A percentile compares a stretch with the other conserved stretches of the same genome.
phyloP scores from a whole-genome alignment of 2,329 filamentous ascomycete species.

The Gliomastix tumulicola region DNA sequence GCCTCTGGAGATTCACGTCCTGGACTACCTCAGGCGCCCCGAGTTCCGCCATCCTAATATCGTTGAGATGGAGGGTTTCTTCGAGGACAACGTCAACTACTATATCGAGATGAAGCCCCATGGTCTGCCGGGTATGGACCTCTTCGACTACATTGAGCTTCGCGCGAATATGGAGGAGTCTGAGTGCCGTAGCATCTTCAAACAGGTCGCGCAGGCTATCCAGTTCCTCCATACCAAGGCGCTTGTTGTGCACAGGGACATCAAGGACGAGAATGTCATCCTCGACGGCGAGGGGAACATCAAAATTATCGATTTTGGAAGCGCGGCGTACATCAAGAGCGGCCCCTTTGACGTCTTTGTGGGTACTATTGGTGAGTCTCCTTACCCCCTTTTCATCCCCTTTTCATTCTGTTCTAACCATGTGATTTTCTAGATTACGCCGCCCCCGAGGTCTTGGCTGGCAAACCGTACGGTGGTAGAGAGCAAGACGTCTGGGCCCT shows the following conservation, averaged over 20 bases:
- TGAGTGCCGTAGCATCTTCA: conserved; percentile 91
- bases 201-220: conserved; percentile 83
- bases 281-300: conserved; percentile 92
- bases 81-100: conserved; percentile 82
- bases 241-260: conserved; percentile 90
- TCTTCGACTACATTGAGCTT: conserved; percentile 98
- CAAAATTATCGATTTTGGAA: conserved; percentile 97
- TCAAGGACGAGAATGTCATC: conserved; percentile 98
- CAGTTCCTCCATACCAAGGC: conserved; percentile 89
- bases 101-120: conserved; percentile 99
- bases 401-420: neutral
- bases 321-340: conserved; percentile 95
- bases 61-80: conserved; percentile 67
- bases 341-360: conserved; percentile 99
- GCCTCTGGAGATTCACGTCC: conserved; percentile 91
- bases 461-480: conserved; percentile 85
- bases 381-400: neutral
- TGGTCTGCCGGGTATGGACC: conserved; percentile 91
- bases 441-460: conserved; percentile 93
- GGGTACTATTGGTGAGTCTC: conserved; percentile 67
- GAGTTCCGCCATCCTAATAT: conserved; percentile 62
- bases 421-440: conserved; percentile 99
- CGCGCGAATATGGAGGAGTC: conserved; percentile 93
- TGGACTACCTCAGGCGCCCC: conserved; percentile 82
- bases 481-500: conserved; percentile 98